Percentiles rank a stretch among this genome's conserved stretches.
phyloP scores from a whole-genome alignment of 2,329 filamentous ascomycete species.

The Paecilomyces sp. region DNA sequence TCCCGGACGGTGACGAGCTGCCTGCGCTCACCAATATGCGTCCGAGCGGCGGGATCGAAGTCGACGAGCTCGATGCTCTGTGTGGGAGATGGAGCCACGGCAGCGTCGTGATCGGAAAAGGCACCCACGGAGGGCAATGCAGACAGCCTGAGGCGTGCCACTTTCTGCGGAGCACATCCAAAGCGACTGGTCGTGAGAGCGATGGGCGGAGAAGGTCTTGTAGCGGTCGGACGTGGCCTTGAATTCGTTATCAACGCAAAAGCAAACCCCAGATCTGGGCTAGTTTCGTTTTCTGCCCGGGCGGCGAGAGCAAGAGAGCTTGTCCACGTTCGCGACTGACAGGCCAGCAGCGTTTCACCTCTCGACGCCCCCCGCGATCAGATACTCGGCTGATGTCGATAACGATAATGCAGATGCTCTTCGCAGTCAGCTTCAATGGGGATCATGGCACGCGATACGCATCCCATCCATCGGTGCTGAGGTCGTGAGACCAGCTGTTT shows the following conservation, averaged over 20 bases:
- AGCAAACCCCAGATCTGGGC: background rate
- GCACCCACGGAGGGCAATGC: background rate
- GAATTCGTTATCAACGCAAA: background rate
- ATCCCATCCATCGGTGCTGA: background rate
- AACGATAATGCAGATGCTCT: background rate
- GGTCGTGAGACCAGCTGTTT: background rate
- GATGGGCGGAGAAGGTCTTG: background rate
- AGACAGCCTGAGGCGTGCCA: background rate
- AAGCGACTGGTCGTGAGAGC: background rate
- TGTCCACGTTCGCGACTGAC: background rate
- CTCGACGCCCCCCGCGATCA: background rate
- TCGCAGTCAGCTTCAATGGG: background rate
- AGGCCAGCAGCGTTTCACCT: background rate
- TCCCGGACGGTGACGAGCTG: background rate
- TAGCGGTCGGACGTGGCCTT: background rate
- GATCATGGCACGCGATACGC: background rate
- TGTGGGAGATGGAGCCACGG: constrained; percentile 15
- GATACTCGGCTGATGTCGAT: background rate
- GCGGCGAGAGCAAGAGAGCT: background rate
- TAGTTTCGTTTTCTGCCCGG: background rate
- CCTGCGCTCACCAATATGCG: background rate
- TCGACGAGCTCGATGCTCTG: constrained; percentile 28
- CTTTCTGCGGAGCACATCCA: background rate
- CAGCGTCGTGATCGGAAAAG: constrained; percentile 5
- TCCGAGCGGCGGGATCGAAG: constrained; percentile 8